phyloP scores from a whole-genome alignment of 2,329 filamentous ascomycete genomes.

The Neopestalotiopsis clavispora region DNA sequence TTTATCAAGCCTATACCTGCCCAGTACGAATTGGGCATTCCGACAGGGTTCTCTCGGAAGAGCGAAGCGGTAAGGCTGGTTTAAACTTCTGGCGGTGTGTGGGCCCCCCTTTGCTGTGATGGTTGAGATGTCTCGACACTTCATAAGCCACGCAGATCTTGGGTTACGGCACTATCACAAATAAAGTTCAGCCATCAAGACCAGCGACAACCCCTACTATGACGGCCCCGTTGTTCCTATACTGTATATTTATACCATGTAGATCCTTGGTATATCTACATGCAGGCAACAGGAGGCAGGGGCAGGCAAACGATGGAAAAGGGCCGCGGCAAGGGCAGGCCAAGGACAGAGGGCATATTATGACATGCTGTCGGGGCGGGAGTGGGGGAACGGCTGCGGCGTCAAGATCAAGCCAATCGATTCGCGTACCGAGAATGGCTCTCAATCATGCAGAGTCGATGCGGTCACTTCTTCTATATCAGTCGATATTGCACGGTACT shows the following conservation, averaged over 20 bases:
- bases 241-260: neutral
- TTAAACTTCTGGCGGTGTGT: conserved; percentile 1
- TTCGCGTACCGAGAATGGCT: neutral
- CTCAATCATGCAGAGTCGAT: neutral
- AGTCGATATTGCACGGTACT: neutral
- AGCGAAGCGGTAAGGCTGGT: neutral
- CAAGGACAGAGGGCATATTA: too few relatives aligned
- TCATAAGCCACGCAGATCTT: neutral
- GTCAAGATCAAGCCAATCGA: neutral
- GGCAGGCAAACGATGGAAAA: neutral
- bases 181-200: neutral
- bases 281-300: neutral
- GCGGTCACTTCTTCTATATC: neutral
- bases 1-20: neutral
- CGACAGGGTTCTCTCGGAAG: neutral
- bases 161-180: neutral
- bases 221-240: neutral
- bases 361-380: neutral
- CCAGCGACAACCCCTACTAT: neutral
- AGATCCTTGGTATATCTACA: neutral
- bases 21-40: neutral
- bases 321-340: too few relatives aligned
- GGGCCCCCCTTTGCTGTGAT: neutral
- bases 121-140: neutral
- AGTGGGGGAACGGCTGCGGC: neutral